Evolutionary conservation across 176 grass and related monocot genomes (phyloP), one percentile per base, ranked within the genome.

Genomic region (Aegilops bicornis): DNA sequence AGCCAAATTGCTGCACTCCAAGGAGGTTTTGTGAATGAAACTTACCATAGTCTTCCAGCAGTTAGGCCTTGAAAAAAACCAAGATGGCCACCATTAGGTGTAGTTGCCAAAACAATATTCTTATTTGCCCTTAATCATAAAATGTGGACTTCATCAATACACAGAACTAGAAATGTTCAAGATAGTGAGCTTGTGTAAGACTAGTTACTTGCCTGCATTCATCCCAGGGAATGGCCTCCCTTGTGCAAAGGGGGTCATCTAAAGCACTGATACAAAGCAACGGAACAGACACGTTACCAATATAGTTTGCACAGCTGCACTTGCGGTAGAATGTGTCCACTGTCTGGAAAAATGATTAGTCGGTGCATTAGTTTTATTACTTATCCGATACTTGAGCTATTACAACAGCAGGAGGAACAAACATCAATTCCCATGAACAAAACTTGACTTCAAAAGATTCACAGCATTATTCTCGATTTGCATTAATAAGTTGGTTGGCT

Each of bases 321-420:
- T 77, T 63, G 37, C 96, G 94, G 79, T 98, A 98, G 86, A 94
- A 98, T 45, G 96, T 98, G 90, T 98, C 94, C 77, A 98, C 96
- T 81, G 96, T 98, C 96, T 98, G 79, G 32, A 83, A 84, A 85
- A 65, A 84, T 20, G 58, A 50, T 61, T 67, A 64, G 20, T 70
- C 37, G 35, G 48, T 88, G 33, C 78, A 86, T 39, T 10, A 79
- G 36, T 37, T 45, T 61, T 56, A 43, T 45, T 31, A 50, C 14
- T 47, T 69, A 39, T 67, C 42, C 10, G 43, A 29, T n/a, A 76
- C 10, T 27, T 60, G 64, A 8, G 59, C 56, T 48, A 64, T 33
- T 36, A 85, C 77, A 85, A 20, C 2, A 0, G 1, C 19, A 30
- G 42, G 50, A 76, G 17, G 10, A 0, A 47, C 7, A 56, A 65